Base-by-base conservation (phyloP, 73 alveolate genomes). In the Effrenium voratum region DNA sequence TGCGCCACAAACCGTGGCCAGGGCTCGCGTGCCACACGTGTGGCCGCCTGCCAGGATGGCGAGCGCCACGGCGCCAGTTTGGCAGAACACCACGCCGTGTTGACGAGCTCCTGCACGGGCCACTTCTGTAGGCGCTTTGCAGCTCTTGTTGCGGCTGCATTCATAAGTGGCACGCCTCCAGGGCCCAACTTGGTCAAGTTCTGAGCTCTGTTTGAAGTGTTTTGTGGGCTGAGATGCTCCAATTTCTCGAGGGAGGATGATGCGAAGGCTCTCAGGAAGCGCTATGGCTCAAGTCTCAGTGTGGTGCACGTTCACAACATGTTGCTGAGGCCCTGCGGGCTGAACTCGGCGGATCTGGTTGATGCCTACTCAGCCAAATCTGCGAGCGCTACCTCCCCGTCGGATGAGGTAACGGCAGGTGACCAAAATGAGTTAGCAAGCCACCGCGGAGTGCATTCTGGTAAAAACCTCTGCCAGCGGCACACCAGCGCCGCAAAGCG, bases 241-340 rank as follows among this genome's bases (percentile, higher is more conserved):
- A 81, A 19, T 47, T 24, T n/a, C 26, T 44, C 38, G 34, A n/a
- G 32, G 73, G 70, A 3, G 30, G 16, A 10, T 46, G 16, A 8
- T 13, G 92, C 28, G 57, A 47, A 47, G 43, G 46, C 43, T 19
- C 0, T 38, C 26, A 50, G n/a, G 49, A 32, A 12, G 41, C 40
- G 76, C 73, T 2, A 34, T 41, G 32, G 76, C 38, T 52, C 66
- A 49, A 46, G 5, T 2, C 76, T 73, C 34, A 82, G 49, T 43
- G 36, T 57, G 38, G 50, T 57, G 73, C 63, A 38, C 47, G 55
- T 63, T 46, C 80, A 84, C 93, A 84, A 84, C 41, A 52, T 57
- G 57, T 84, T 84, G 57, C 77, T 46, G 55, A 84, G 80, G 40
- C 80, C 93, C 36, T 84, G 93, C 36, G 93, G 93, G 77, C 81